phyloP scores from a whole-genome alignment of 163 green algal species.

The Chlamydomonas reinhardtii region DNA sequence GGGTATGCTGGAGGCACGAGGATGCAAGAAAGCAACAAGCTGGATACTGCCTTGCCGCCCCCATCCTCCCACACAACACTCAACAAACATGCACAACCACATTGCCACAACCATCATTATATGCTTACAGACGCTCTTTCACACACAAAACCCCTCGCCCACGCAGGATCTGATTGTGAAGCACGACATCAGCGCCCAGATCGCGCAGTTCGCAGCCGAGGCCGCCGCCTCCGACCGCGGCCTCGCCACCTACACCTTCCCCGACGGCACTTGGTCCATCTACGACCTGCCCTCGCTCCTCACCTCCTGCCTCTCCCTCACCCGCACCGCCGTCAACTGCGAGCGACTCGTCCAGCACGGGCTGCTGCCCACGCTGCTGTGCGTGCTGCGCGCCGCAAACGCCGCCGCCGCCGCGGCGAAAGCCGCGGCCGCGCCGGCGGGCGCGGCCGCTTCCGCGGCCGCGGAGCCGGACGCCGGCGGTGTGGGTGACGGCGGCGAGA shows the following conservation, averaged over 20 bases:
- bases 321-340: conserved; percentile 28
- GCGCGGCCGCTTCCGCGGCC: background rate
- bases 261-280: conserved; percentile 41
- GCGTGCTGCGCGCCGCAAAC: background rate
- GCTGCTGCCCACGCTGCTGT: conserved; percentile 37
- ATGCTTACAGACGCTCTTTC: too few species aligned
- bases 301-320: conserved; percentile 33
- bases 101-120: too few species aligned
- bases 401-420: background rate
- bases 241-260: conserved; percentile 37
- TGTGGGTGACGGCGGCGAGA: background rate
- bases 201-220: conserved; percentile 26
- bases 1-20: too few species aligned
- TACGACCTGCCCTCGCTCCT: conserved; percentile 42
- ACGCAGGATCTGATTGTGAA: conserved; percentile 38
- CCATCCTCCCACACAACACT: too few species aligned
- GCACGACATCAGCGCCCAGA: conserved; percentile 35
- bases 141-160: too few species aligned
- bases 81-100: too few species aligned
- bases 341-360: conserved; percentile 40
- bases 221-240: background rate
- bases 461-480: background rate
- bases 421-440: background rate
- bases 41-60: too few species aligned
- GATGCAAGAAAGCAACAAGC: too few species aligned